These are phyloP conservation scores for Adansonia grandidieri DNA, from an alignment of 441 rosid genomes.

Conservation along the genomic window DNA sequence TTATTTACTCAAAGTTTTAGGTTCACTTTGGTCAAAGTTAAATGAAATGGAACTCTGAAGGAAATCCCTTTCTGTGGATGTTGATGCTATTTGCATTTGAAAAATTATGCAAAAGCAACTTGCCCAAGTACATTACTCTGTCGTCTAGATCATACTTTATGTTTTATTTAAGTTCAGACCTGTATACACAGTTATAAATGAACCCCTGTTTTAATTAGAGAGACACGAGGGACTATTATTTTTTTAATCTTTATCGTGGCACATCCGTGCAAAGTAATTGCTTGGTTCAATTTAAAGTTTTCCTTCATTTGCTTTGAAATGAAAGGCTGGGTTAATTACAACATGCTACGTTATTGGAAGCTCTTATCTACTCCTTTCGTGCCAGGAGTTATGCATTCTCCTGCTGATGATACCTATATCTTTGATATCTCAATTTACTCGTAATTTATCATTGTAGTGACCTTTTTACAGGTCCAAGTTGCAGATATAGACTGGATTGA, in stretches of 20 bases:
- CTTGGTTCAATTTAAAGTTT: background rate
- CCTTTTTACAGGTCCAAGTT: constrained; percentile 75
- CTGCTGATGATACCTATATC: constrained; percentile 18
- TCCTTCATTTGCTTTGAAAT: constrained; percentile 14
- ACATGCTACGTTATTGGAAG: constrained; percentile 1
- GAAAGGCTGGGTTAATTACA: background rate
- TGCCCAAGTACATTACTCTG: background rate
- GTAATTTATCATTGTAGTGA: constrained; percentile 29
- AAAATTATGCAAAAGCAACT: constrained; percentile 16
- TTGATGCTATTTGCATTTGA: background rate
- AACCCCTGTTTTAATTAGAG: background rate
- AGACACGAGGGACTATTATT: background rate
- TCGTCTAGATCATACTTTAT: background rate
- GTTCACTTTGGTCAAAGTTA: constrained; percentile 6
- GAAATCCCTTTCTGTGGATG: constrained; percentile 11
- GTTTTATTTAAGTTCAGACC: background rate
- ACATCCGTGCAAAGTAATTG: background rate
- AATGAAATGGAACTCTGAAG: constrained; percentile 6
- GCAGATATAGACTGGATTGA: constrained; percentile 96
- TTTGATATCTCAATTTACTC: constrained; percentile 23
- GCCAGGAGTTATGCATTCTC: constrained; percentile 12
- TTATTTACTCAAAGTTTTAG: constrained; percentile 5
- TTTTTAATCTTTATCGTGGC: constrained; percentile 11
- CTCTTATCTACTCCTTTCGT: background rate
- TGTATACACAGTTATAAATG: background rate